Base-by-base conservation (phyloP, 805 yeast genomes). In the Hanseniaspora taiwanica region DNA sequence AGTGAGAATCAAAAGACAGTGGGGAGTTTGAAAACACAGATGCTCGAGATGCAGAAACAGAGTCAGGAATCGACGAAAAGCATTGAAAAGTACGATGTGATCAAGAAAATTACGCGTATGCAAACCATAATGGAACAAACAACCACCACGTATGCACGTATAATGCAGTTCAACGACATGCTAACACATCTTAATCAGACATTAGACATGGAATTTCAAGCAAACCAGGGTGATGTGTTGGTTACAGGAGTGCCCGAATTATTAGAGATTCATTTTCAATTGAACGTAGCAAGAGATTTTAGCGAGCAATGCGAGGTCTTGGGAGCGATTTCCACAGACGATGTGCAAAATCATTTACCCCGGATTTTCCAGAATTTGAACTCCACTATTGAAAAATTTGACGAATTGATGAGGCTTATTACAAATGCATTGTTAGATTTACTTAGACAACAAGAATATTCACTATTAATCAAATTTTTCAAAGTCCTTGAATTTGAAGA, bases 401-500 rank as follows among this genome's bases (percentile, higher is more conserved):
- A 76, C 45, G 66, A 63, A 1, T 52, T 91, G 13, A 56, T 85
- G 41, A 68, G 65, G 37, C 78, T 78, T 38, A 66, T 83, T n/a
- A 75, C 81, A 12, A 74, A 72, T 36, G 76, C 74, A 39, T 51
- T 85, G 27, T 74, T 85, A 8, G 96, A 86, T 56, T 69, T 81
- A 16, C 68, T 81, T 4, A 77, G 81, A 40, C 76, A 72, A 16
- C 81, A 75, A 0, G 84, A 87, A 53, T 59, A 62, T 24, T 74
- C 79, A 24, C 63, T 86, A 46, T 76, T 83, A 1, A 76, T 78
- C 27, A 74, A 87, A 40, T 56, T 81, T 36, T 76, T 85, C 33
- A 81, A 84, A 47, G 72, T 91, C 14, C 66, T 91, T 34, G 93
- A 86, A 46, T 68, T 64, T 46, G 98, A 91, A 58, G 83, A 81